These are phyloP conservation scores for Tulasnella sp. DNA, from an alignment of 768 basidiomycete genomes.

Conservation along the genomic window DNA sequence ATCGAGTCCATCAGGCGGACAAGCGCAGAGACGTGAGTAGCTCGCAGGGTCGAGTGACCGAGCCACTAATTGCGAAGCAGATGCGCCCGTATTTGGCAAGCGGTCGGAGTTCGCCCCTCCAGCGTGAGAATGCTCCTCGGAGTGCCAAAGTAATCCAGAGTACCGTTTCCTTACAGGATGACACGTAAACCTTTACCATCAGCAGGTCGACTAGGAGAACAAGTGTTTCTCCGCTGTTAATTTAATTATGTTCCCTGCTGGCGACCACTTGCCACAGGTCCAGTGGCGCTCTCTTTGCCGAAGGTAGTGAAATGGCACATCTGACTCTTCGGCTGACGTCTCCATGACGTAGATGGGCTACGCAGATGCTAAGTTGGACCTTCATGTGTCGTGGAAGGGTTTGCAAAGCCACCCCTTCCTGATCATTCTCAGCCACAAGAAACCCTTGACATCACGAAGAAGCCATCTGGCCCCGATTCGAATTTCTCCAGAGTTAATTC, in stretches of 20 bases:
- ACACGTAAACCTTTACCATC: neutral
- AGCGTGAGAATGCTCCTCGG: neutral
- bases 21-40: neutral
- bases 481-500: neutral
- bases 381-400: neutral
- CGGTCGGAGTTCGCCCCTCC: neutral
- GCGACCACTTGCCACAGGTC: neutral
- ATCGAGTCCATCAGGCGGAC: neutral
- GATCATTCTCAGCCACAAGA: neutral
- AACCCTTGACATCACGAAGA: neutral
- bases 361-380: neutral
- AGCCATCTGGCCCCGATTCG: neutral
- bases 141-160: neutral
- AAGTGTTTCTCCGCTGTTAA: neutral
- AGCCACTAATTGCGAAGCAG: conserved; percentile 7
- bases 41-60: neutral
- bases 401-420: neutral
- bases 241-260: neutral
- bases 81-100: neutral
- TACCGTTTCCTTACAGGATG: neutral
- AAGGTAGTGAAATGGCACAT: neutral
- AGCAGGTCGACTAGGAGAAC: neutral
- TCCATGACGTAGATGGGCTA: neutral
- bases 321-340: neutral
- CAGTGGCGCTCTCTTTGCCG: neutral